These are phyloP conservation scores for Colletotrichum chlorophyti DNA, from an alignment of 2,329 filamentous ascomycete species.

Conservation along the genomic window DNA sequence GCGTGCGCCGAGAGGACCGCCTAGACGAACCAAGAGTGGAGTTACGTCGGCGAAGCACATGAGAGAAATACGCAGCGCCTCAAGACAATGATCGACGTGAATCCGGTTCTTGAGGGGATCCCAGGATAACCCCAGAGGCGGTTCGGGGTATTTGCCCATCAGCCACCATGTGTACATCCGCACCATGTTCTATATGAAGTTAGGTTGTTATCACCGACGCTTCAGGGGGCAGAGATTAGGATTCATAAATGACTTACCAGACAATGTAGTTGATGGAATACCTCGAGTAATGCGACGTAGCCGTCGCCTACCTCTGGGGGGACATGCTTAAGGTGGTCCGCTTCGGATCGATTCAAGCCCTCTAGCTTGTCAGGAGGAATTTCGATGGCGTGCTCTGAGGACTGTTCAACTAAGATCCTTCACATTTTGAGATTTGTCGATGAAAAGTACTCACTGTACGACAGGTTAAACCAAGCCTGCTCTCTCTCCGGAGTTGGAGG, in stretches of 20 bases:
- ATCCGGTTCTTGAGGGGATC: slow-evolving; percentile 26
- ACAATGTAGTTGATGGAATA: slow-evolving; percentile 30
- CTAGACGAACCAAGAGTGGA: slow-evolving; percentile 17
- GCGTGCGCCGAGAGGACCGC: slow-evolving; percentile 1
- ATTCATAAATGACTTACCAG: slow-evolving; percentile 6
- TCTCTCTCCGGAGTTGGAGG: slow-evolving; percentile 8
- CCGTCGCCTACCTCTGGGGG: background rate
- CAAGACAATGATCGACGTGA: slow-evolving; percentile 30
- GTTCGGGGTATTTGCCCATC: slow-evolving; percentile 19
- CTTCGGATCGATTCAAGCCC: slow-evolving; percentile 6
- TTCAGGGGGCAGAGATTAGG: background rate
- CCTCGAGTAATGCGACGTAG: slow-evolving; percentile 26
- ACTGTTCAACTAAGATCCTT: background rate
- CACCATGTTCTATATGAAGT: slow-evolving; percentile 29
- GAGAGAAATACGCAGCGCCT: slow-evolving; percentile 27
- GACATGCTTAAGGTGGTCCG: background rate
- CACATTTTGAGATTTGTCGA: no score
- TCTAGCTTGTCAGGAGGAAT: background rate
- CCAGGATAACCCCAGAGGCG: background rate
- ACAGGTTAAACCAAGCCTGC: slow-evolving; percentile 9
- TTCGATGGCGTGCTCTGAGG: slow-evolving; percentile 1
- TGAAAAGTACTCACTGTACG: background rate
- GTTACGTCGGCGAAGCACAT: slow-evolving; percentile 31
- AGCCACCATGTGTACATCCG: slow-evolving; percentile 26
- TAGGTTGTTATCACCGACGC: no score